phyloP scores from a whole-genome alignment of 345 rosid species.

The Lepidium didymum region DNA sequence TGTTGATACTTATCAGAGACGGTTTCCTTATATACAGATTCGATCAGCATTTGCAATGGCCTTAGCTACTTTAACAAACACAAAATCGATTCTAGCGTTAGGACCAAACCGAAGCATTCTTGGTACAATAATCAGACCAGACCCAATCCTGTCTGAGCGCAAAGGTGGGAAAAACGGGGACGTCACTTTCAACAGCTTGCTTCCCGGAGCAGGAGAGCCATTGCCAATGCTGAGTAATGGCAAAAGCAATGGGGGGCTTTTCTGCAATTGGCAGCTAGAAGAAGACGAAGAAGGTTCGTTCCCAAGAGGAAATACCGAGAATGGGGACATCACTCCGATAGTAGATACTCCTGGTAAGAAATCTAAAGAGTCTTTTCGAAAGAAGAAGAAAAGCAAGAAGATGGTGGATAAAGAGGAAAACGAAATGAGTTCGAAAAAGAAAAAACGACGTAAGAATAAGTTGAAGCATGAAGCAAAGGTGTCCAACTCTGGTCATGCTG shows the following conservation, averaged over 20 bases:
- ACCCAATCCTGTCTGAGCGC: slow-evolving; percentile 58
- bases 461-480: not conserved
- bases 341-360: slow-evolving; percentile 45
- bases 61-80: slow-evolving; percentile 58
- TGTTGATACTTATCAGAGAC: not conserved
- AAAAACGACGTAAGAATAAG: slow-evolving; percentile 14
- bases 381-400: slow-evolving; percentile 35
- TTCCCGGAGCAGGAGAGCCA: slow-evolving; percentile 90
- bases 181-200: slow-evolving; percentile 58
- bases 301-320: slow-evolving; percentile 46
- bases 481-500: not conserved
- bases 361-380: slow-evolving; percentile 43
- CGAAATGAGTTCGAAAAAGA: slow-evolving; percentile 34
- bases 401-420: slow-evolving; percentile 25
- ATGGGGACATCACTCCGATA: slow-evolving; percentile 25
- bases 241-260: slow-evolving; percentile 39
- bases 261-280: slow-evolving; percentile 68
- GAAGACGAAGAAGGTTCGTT: slow-evolving; percentile 67
- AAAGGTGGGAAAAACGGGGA: slow-evolving; percentile 71
- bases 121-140: slow-evolving; percentile 87
- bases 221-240: slow-evolving; percentile 32
- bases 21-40: slow-evolving; percentile 40
- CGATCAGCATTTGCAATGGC: slow-evolving; percentile 94
- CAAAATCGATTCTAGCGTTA: slow-evolving; percentile 46
- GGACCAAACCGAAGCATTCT: slow-evolving; percentile 80